phyloP scores from a whole-genome alignment of 257 asterid genomes.

The Nicotiana obtusifolia region DNA sequence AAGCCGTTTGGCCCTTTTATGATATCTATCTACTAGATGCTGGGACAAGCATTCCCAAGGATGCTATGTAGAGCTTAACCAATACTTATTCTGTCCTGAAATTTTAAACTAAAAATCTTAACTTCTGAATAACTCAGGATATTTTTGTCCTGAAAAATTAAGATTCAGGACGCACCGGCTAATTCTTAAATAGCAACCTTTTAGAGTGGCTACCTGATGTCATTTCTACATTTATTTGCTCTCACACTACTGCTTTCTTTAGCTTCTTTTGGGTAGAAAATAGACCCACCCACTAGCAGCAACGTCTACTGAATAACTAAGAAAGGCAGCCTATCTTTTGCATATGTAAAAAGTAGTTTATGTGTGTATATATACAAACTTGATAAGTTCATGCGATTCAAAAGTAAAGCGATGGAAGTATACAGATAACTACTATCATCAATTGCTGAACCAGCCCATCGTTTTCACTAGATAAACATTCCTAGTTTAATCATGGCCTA shows the following conservation, averaged over 20 bases:
- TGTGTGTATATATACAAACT: too few relatives aligned
- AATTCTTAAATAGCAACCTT: too few relatives aligned
- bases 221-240: not conserved
- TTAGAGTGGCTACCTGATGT: too few relatives aligned
- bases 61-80: too few relatives aligned
- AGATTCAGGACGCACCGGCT: too few relatives aligned
- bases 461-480: constrained; percentile 11
- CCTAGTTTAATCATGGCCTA: constrained; percentile 14
- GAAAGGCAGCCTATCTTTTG: not conserved
- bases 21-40: constrained; percentile 7
- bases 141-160: too few relatives aligned
- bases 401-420: not conserved
- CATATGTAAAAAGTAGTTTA: not conserved
- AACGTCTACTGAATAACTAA: not conserved
- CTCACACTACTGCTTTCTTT: constrained; percentile 23
- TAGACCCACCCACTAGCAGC: not conserved
- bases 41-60: too few relatives aligned
- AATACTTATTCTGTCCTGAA: too few relatives aligned
- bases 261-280: constrained; percentile 18
- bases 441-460: not conserved
- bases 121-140: too few relatives aligned
- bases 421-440: not conserved
- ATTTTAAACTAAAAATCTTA: too few relatives aligned
- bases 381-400: not conserved
- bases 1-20: constrained; percentile 35